Conservation (phyloP, 352 stramenopile genomes). For the Peronospora belbahrii region DNA sequence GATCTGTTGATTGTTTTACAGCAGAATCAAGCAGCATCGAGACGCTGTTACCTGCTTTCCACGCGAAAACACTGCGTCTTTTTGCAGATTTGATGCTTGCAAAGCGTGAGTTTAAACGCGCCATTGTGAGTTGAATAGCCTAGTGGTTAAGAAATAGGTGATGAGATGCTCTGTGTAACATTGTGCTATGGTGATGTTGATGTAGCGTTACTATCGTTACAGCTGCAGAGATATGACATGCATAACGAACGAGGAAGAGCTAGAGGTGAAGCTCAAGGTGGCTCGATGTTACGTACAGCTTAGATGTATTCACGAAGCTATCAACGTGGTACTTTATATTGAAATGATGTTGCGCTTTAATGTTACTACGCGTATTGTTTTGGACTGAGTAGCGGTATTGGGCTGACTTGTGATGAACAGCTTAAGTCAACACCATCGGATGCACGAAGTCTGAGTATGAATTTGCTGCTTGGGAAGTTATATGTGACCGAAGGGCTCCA, state of each 20-base stretch:
- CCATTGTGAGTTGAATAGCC: conserved; percentile 40
- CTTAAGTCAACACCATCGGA: conserved; percentile 39
- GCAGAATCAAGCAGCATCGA: not conserved
- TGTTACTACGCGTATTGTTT: not conserved
- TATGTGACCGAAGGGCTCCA: conserved; percentile 50
- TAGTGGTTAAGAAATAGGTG: not conserved
- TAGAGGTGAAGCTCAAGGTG: conserved; percentile 48
- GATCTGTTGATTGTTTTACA: not conserved
- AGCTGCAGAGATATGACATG: conserved; percentile 21
- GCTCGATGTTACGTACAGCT: conserved; percentile 62
- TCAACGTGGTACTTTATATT: conserved; percentile 42
- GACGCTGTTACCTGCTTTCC: conserved; percentile 31
- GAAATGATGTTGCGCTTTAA: not conserved
- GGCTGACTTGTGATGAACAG: conserved; percentile 17
- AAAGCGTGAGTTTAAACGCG: conserved; percentile 63
- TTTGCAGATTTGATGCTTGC: conserved; percentile 63
- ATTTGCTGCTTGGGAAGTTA: conserved; percentile 62
- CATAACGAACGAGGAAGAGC: conserved; percentile 18
- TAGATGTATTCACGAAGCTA: conserved; percentile 43
- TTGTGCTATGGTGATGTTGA: not conserved
- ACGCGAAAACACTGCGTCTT: conserved; percentile 45
- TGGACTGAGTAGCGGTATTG: not conserved
- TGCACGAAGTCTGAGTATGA: conserved; percentile 40
- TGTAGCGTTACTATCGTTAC: conserved; percentile 23
- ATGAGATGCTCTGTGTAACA: not conserved